A percentile compares a stretch with the other conserved stretches of the same genome.
Evolutionary conservation across 148 eudicot species (phyloP).

Genomic region (Spergularia marina): DNA sequence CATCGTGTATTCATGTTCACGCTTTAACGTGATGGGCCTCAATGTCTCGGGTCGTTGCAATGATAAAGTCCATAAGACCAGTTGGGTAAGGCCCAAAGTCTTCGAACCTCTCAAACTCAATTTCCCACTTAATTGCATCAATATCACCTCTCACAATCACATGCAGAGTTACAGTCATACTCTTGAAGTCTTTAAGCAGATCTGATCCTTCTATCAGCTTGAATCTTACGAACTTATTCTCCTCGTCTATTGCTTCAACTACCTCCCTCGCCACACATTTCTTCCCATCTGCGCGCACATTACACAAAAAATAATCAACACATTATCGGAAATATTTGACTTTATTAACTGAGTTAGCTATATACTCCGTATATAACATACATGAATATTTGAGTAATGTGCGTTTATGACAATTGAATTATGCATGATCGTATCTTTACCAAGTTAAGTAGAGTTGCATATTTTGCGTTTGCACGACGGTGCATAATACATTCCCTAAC

Average conservation of each 20-base stretch:
- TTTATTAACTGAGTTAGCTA: not conserved
- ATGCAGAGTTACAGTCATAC: not conserved
- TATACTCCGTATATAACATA: not conserved
- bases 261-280: not conserved
- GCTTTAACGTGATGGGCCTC: conserved; percentile 16
- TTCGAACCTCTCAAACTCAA: conserved; percentile 16
- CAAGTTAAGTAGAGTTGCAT: too few relatives aligned
- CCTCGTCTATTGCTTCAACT: conserved; percentile 16
- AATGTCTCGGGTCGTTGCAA: conserved; percentile 16
- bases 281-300: conserved; percentile 2
- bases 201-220: conserved; percentile 8
- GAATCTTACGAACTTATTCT: conserved; percentile 11
- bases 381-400: too few relatives aligned
- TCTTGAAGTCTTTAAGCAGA: not conserved
- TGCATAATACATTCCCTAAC: too few relatives aligned
- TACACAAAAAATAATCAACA: not conserved
- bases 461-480: too few relatives aligned
- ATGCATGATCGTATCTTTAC: too few relatives aligned
- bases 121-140: not conserved
- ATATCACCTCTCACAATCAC: conserved; percentile 13
- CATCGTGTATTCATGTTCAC: too few relatives aligned
- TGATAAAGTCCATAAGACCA: conserved; percentile 10
- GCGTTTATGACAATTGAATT: too few relatives aligned
- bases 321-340: not conserved
- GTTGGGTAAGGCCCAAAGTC: conserved; percentile 22